Evolutionary conservation across 768 basidiomycete species (phyloP), one percentile per base, ranked within the genome.

Genomic region (Suillus bovinus): DNA sequence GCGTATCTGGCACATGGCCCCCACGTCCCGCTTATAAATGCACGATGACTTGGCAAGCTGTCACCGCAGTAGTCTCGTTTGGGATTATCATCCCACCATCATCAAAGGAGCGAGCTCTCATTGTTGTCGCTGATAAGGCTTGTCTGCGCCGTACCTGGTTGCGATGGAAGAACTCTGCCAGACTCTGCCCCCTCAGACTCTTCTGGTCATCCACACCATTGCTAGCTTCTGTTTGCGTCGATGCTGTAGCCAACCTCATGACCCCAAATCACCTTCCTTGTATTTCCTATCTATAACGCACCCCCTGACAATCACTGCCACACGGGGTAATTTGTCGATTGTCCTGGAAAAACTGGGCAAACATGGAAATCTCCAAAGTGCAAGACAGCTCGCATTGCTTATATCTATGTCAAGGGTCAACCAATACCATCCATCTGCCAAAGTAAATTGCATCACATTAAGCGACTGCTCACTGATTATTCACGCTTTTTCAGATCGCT

Each of bases 141-240:
- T 56, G 24, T 20, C 38, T 20, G 55, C 38, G 2, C 3, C 17
- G 55, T 56, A 39, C 55, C 55, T 56, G 55, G 55, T 39, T 56
- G 17, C 38, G 17, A 56, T 27, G 10, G 16, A 20, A 36, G 47
- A 27, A 49, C 8, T 24, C 24, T 47, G 2, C 46, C 7, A 24
- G 46, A 17, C 22, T 10, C 17, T 2, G 16, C 8, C 22, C 53
- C 5, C 22, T 16, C 34, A 17, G 31, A n/a, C 1, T 9, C 22
- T 17, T 36, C 13, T 22, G 53, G 4, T 38, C 53, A 36, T 22
- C 36, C 54, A 17, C 54, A 56, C 38, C 16, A 56, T 39, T 14
- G 6, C 17, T 56, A 13, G 55, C 24, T 24, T 27, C 10, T 27
- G 17, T 39, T 17, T 17, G 2, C 5, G 8, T 55, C n/a, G 3